phyloP scores from a whole-genome alignment of 306 rosid species.

The Benincasa hispida region DNA sequence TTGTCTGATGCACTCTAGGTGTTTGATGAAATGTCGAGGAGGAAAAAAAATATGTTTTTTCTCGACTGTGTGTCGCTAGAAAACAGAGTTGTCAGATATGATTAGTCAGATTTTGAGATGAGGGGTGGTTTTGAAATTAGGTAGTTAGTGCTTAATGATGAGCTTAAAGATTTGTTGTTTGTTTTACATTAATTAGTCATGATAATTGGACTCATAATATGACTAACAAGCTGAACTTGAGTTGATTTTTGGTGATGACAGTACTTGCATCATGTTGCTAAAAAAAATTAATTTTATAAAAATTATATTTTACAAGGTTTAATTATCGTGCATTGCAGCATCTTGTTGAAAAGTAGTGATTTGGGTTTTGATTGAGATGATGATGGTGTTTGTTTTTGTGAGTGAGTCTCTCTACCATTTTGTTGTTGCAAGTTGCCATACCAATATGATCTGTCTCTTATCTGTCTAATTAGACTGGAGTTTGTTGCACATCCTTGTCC shows the following conservation, averaged over 20 bases:
- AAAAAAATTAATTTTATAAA: not conserved
- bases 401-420: conserved; percentile 11
- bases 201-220: conserved; percentile 1
- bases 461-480: conserved; percentile 16
- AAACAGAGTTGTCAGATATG: not conserved
- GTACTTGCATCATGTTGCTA: not conserved
- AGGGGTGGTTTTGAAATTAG: not conserved
- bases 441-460: conserved; percentile 14
- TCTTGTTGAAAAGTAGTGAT: not conserved
- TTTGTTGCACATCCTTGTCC: conserved; percentile 19
- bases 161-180: not conserved
- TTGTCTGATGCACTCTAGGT: not conserved
- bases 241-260: not conserved
- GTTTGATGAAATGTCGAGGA: not conserved
- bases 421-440: conserved; percentile 20
- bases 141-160: conserved; percentile 2
- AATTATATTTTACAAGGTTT: not conserved
- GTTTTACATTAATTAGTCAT: conserved; percentile 1
- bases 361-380: conserved; percentile 2
- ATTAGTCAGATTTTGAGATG: not conserved
- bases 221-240: conserved; percentile 2
- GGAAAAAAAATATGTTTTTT: not conserved
- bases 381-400: not conserved
- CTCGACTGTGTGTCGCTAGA: not conserved
- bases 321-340: not conserved